Evolutionary conservation across 1,139 yeast genomes (phyloP).

Genomic region (Kodamaea ohmeri): DNA sequence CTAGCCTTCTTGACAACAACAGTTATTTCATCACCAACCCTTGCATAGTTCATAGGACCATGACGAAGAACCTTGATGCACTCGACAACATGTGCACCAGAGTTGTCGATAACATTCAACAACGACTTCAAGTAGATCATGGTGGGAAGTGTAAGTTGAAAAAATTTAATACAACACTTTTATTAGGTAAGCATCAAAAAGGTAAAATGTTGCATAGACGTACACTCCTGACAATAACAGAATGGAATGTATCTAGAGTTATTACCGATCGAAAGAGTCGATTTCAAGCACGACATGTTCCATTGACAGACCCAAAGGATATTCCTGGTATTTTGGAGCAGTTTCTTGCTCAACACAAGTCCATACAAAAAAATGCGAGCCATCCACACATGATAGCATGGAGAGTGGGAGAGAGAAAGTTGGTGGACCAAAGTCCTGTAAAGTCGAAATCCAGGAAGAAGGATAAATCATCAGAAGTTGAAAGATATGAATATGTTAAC

Average conservation of each 20-base stretch:
- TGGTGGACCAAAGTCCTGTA: conserved; percentile 20
- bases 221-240: conserved; percentile 10
- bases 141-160: conserved; percentile 5
- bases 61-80: conserved; percentile 94
- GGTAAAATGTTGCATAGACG: not conserved
- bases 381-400: conserved; percentile 72
- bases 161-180: conserved; percentile 1
- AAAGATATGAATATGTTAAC: conserved; percentile 15
- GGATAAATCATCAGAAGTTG: not conserved
- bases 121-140: conserved; percentile 91
- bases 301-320: conserved; percentile 33
- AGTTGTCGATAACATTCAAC: conserved; percentile 86
- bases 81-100: conserved; percentile 93
- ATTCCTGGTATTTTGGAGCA: conserved; percentile 36
- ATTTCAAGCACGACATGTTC: conserved; percentile 58
- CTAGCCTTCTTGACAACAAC: conserved; percentile 93
- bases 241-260: conserved; percentile 32
- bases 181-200: not conserved
- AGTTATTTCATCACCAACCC: conserved; percentile 87
- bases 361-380: conserved; percentile 48
- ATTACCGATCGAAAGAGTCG: conserved; percentile 50
- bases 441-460: too few relatives aligned
- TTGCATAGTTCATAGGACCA: conserved; percentile 78
- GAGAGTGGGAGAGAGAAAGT: conserved; percentile 34
- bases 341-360: conserved; percentile 38